A percentile compares a stretch with the other conserved stretches of the same genome.
These are phyloP conservation scores for Neofusicoccum umdonicola DNA, from an alignment of 2,329 filamentous ascomycete genomes.

Conservation along the genomic window DNA sequence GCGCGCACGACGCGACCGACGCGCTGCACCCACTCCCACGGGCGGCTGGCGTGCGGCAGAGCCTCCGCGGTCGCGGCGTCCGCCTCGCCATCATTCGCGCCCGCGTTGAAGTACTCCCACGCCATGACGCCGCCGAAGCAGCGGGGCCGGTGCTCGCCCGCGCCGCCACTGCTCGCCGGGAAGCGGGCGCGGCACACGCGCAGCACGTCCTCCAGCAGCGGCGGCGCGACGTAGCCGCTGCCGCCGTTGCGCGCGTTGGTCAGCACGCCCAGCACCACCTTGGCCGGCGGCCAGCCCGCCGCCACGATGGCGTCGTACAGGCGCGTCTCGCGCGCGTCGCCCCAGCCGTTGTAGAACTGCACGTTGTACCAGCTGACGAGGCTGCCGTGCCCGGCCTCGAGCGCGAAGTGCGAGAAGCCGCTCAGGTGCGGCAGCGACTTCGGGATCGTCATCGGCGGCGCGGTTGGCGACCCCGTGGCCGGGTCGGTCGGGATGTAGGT, in stretches of 20 bases:
- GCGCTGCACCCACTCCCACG: slow-evolving; percentile 75
- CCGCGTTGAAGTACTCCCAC: slow-evolving; percentile 91
- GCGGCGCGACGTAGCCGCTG: slow-evolving; percentile 58
- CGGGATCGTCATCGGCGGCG: slow-evolving; percentile 33
- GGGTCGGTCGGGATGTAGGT: slow-evolving; percentile 26
- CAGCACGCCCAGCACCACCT: slow-evolving; percentile 76
- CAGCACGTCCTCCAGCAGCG: slow-evolving; percentile 57
- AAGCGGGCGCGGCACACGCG: slow-evolving; percentile 59
- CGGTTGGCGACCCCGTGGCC: slow-evolving; percentile 25
- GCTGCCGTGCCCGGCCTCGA: slow-evolving; percentile 54
- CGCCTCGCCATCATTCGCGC: slow-evolving; percentile 29
- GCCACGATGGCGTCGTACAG: slow-evolving; percentile 55
- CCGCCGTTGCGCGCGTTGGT: slow-evolving; percentile 73
- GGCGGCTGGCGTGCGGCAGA: slow-evolving; percentile 45
- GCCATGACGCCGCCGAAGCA: slow-evolving; percentile 85
- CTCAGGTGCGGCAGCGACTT: slow-evolving; percentile 60
- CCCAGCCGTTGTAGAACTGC: slow-evolving; percentile 93
- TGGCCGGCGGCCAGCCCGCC: slow-evolving; percentile 68
- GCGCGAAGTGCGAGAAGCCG: slow-evolving; percentile 74
- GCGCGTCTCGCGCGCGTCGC: slow-evolving; percentile 55
- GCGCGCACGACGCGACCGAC: slow-evolving; percentile 53
- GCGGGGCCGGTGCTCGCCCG: slow-evolving; percentile 17
- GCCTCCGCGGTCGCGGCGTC: slow-evolving; percentile 61
- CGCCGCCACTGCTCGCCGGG: not conserved
- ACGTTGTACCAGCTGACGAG: slow-evolving; percentile 82